Base-by-base conservation (phyloP, 495 filamentous ascomycete genomes). In the Penicillium simplicissimum region DNA sequence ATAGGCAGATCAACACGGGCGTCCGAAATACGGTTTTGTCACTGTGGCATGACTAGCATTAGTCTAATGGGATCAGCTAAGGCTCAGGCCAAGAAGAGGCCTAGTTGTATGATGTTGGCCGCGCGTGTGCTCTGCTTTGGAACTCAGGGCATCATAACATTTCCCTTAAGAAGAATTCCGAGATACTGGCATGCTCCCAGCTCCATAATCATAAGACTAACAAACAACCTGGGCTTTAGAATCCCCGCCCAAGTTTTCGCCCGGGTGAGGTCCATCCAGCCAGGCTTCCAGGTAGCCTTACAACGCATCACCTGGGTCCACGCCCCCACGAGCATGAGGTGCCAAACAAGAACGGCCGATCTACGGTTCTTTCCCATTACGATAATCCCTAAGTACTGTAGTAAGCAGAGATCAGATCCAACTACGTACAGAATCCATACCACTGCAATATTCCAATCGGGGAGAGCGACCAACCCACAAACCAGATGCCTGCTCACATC, bases 141-240 rank as follows among this genome's bases (percentile, higher is more conserved):
- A 21, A 21, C 42, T 45, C 42, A 19, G 23, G 0, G 8, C 23
- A 31, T 25, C 25, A 14, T 31, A 19, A 49, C 8, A 14, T 23
- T n/a, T 49, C 21, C 9, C 21, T 11, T 14, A 57, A 23, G 7
- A 57, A 21, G 19, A 45, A 21, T 15, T 15, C 19, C 38, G 23
- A 33, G 38, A 19, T 15, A 3, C 15, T 17, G 8, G n/a, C 0
- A 38, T 6, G 28, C 5, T 3, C 3, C 11, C 13, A 58, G 21
- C 43, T 52, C 51, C 45, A 57, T 47, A 53, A 54, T 62, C 52
- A 28, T 54, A 59, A 62, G 56, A 54, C 37, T 33, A 6, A 9
- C 15, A 9, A 13, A 21, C 7, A 34, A 19, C 33, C 51, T 19
- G 15, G 31, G 34, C 19, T n/a, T 13, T 8, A 23, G 11, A 3